phyloP scores from a whole-genome alignment of 1,139 yeast genomes.

The Yarrowia galli region DNA sequence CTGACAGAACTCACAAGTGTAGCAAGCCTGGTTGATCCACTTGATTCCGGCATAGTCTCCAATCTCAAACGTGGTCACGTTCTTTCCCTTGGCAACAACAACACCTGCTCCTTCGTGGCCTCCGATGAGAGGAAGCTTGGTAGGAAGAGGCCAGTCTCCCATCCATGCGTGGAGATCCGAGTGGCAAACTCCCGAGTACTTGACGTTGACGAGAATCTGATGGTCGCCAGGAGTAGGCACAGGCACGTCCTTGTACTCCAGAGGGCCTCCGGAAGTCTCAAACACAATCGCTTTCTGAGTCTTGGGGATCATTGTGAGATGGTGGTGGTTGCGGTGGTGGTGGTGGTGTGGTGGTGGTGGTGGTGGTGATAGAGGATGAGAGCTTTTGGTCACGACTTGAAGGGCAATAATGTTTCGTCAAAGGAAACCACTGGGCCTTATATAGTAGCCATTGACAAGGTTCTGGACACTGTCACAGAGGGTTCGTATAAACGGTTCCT shows the following conservation, averaged over 20 bases:
- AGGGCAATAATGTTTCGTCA: too few species aligned
- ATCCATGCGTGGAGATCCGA: slow-evolving; percentile 65
- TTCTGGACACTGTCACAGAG: too few species aligned
- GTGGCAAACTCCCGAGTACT: slow-evolving; percentile 50
- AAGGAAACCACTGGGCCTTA: background rate
- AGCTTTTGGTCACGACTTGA: too few species aligned
- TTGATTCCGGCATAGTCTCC: slow-evolving; percentile 84
- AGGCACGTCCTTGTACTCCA: slow-evolving; percentile 55
- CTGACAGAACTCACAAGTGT: slow-evolving; percentile 75
- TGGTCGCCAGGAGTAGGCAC: slow-evolving; percentile 54
- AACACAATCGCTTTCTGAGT: slow-evolving; percentile 65
- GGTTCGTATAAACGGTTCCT: too few species aligned
- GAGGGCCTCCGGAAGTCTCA: slow-evolving; percentile 66
- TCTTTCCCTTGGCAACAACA: slow-evolving; percentile 74
- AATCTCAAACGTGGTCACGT: slow-evolving; percentile 71
- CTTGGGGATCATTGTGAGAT: slow-evolving; percentile 50
- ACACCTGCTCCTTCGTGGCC: slow-evolving; percentile 92
- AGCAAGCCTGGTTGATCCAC: slow-evolving; percentile 74
- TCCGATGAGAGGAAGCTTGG: slow-evolving; percentile 69
- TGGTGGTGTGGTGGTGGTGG: background rate
- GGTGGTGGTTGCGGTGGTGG: background rate
- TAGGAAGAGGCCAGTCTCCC: slow-evolving; percentile 73
- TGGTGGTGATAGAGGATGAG: background rate
- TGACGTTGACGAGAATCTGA: slow-evolving; percentile 62
- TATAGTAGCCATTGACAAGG: background rate